A percentile compares a stretch with the other conserved stretches of the same genome.
Evolutionary conservation across 139 green algal genomes (phyloP).

Genomic region (Pseudopediastrum boryanum): DNA sequence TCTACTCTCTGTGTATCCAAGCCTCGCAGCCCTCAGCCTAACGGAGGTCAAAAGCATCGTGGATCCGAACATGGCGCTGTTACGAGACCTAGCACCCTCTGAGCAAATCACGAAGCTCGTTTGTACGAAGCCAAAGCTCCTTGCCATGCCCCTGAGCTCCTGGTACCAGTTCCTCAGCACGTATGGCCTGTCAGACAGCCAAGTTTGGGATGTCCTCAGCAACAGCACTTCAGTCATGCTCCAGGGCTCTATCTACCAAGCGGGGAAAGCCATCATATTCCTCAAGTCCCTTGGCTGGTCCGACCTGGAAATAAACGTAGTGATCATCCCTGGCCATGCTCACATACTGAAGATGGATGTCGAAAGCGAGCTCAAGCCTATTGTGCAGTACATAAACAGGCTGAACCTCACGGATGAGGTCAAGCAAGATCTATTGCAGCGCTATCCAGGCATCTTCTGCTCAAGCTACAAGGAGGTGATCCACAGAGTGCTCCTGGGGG

Average conservation of each 20-base stretch:
- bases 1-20: too few species aligned
- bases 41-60: too few species aligned
- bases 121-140: neutral
- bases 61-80: neutral
- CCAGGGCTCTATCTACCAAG: slow-evolving; percentile 27
- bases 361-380: too few species aligned
- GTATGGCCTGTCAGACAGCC: neutral
- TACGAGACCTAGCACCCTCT: neutral
- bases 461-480: too few species aligned
- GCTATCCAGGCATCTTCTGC: too few species aligned
- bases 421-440: too few species aligned
- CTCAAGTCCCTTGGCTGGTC: slow-evolving; percentile 23
- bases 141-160: neutral
- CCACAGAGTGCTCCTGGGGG: too few species aligned
- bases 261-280: slow-evolving; percentile 26
- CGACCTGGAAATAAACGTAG: slow-evolving; percentile 16
- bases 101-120: neutral
- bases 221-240: slow-evolving; percentile 14
- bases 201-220: slow-evolving; percentile 16
- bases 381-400: too few species aligned
- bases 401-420: too few species aligned
- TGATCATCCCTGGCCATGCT: slow-evolving; percentile 23
- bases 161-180: slow-evolving; percentile 16
- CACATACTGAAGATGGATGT: slow-evolving; percentile 22
- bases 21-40: too few species aligned